These are phyloP conservation scores for Penicillium cataractarum DNA, from an alignment of 495 filamentous ascomycete species.

Conservation along the genomic window DNA sequence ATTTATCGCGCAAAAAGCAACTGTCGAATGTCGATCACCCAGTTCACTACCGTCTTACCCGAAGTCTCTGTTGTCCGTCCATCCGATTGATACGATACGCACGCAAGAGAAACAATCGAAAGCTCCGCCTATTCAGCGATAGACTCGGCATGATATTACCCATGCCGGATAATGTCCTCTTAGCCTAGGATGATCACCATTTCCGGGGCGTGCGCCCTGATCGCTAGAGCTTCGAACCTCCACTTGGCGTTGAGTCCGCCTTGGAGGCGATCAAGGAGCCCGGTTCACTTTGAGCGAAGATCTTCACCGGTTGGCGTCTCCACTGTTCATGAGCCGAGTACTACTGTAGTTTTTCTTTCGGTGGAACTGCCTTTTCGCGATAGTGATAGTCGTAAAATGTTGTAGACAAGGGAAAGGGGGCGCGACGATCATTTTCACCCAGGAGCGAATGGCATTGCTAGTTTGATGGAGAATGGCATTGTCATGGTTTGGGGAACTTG, in stretches of 20 bases:
- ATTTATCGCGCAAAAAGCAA: neutral
- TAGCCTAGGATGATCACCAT: neutral
- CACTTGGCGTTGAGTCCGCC: neutral
- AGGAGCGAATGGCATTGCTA: neutral
- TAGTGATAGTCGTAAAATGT: neutral
- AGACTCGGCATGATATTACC: neutral
- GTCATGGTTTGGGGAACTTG: neutral
- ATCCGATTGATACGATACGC: neutral
- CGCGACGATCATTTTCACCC: neutral
- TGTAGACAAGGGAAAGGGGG: neutral
- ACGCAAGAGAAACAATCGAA: no score
- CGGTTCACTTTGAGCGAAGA: constrained; percentile 7
- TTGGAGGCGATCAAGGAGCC: neutral
- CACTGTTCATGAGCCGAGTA: neutral
- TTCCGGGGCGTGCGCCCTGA: neutral
- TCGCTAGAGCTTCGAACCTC: constrained; percentile 1
- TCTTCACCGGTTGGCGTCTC: constrained; percentile 8
- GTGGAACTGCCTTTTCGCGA: constrained; percentile 5
- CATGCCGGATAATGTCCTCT: neutral
- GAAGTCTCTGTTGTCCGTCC: neutral
- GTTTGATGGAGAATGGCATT: neutral
- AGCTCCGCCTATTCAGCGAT: neutral
- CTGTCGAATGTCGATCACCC: constrained; percentile 5
- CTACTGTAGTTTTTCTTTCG: neutral
- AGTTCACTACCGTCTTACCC: neutral